Evolutionary conservation across 2,329 filamentous ascomycete genomes (phyloP), one percentile per base, ranked within the genome.

Genomic region (Peltaster fructicola): DNA sequence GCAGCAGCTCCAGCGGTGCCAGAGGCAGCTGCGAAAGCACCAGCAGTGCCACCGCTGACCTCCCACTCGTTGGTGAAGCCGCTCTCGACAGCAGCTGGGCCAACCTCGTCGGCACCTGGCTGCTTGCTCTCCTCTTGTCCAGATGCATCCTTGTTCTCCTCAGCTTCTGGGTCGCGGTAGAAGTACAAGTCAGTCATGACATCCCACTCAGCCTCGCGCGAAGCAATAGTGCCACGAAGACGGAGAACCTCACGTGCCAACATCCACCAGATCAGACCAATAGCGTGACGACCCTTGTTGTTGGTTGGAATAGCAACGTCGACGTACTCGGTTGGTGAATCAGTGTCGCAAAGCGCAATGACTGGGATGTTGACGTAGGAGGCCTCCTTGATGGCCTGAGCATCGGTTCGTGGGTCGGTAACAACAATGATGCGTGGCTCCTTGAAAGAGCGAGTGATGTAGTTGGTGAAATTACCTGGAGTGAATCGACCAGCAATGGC

Each of bases 371-470:
- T 98, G 68, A 98, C 88, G 65, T 98, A 98, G 56, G 77, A 88
- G 57, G 90, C 88, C 71, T 98, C 88, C 77, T 93, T 95, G 75
- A 98, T 98, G 54, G 88, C 88, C 74, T 98, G 88, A 57, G 88
- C 81, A 53, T 98, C 88, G 68, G 90, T 98, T 64, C 90, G 85
- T 51, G 88, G 88, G 62, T 98, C 88, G 65, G 88, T 98, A 53
- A 98, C 88, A 58, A 98, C 74, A 63, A 98, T 95, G 55, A 98
- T 72, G 61, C 90, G 90, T 56, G 88, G 88, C 71, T 98, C 88
- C 76, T 93, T 93, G 82, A 98, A 98, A 42, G 88, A 95, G 54
- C 88, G 85, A 62, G 90, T 98, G 77, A 98, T 98, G 78, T 98
- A 98, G 75, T 98, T 98, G 72, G 88, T 98, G 77, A 98, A 98